Evolutionary conservation across 495 filamentous ascomycete genomes (phyloP).

Genomic region (Choiromyces venosus): DNA sequence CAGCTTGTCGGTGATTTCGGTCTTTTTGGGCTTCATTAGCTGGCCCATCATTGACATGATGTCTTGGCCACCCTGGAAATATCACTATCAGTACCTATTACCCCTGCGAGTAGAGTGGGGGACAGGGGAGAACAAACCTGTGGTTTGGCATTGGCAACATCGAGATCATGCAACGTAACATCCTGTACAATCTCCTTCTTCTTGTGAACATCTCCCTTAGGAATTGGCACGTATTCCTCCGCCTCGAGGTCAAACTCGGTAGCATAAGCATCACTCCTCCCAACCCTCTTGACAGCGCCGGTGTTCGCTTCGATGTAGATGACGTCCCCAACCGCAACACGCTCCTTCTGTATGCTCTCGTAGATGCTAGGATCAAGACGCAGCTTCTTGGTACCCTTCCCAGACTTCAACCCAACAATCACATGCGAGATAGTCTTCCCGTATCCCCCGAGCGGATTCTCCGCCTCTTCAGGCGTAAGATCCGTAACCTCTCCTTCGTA

Average conservation of each 20-base stretch:
- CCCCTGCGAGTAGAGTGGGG: background rate
- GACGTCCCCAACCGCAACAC: slow-evolving; percentile 90
- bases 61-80: slow-evolving; percentile 79
- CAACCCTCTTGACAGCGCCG: slow-evolving; percentile 92
- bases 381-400: slow-evolving; percentile 92
- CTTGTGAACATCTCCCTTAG: slow-evolving; percentile 98
- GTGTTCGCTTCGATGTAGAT: slow-evolving; percentile 99
- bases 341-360: slow-evolving; percentile 97
- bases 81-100: slow-evolving; percentile 15
- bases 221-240: slow-evolving; percentile 96
- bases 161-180: slow-evolving; percentile 91
- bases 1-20: slow-evolving; percentile 95
- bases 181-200: slow-evolving; percentile 99
- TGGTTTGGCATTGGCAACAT: slow-evolving; percentile 90
- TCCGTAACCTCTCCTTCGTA: slow-evolving; percentile 99
- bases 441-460: slow-evolving; percentile 95
- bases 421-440: slow-evolving; percentile 82
- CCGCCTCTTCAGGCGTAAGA: slow-evolving; percentile 92
- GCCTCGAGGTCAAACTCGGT: slow-evolving; percentile 98
- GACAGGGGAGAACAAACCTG: slow-evolving; percentile 39
- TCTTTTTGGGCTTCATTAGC: slow-evolving; percentile 97
- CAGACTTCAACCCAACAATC: slow-evolving; percentile 95
- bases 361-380: slow-evolving; percentile 95
- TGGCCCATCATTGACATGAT: slow-evolving; percentile 99
- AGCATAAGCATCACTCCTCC: slow-evolving; percentile 88